These are phyloP conservation scores for Penicillium vulpinum DNA, from an alignment of 2,329 filamentous ascomycete genomes.

Conservation along the genomic window DNA sequence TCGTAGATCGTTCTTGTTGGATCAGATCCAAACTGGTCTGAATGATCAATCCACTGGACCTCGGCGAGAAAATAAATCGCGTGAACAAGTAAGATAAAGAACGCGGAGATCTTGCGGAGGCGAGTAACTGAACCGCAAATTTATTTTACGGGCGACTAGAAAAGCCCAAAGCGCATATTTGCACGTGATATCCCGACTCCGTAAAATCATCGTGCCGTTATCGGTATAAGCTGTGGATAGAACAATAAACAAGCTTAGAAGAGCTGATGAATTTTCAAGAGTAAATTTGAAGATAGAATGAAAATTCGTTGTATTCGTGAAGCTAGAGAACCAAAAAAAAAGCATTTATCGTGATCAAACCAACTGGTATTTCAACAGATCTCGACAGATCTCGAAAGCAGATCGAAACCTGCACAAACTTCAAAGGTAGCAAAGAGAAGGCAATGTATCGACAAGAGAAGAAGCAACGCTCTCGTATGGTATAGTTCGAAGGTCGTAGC, in stretches of 20 bases:
- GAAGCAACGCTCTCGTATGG: slow-evolving; percentile 30
- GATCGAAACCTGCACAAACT: not conserved
- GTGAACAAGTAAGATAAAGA: slow-evolving; percentile 6
- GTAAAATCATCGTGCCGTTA: slow-evolving; percentile 1
- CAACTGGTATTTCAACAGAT: slow-evolving; percentile 7
- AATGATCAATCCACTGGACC: not conserved
- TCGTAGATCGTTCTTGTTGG: not conserved
- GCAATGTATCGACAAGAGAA: slow-evolving; percentile 13
- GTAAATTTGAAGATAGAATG: not conserved
- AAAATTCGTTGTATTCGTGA: not conserved
- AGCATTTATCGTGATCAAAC: not conserved
- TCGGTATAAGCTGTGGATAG: not conserved
- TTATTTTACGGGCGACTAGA: slow-evolving; percentile 32
- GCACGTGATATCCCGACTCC: slow-evolving; percentile 23
- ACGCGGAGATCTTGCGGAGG: slow-evolving; percentile 35
- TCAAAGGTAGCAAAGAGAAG: slow-evolving; percentile 9
- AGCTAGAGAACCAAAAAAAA: not conserved
- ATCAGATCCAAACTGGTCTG: not conserved
- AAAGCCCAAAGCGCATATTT: slow-evolving; percentile 11
- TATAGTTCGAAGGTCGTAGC: slow-evolving; percentile 32
- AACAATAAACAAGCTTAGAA: not conserved
- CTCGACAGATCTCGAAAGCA: not conserved
- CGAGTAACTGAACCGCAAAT: slow-evolving; percentile 31
- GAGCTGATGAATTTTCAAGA: not conserved
- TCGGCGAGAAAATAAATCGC: slow-evolving; percentile 1